Evolutionary conservation across 176 grass and related monocot species (phyloP).

Genomic region (Rhynchospora tenuis): DNA sequence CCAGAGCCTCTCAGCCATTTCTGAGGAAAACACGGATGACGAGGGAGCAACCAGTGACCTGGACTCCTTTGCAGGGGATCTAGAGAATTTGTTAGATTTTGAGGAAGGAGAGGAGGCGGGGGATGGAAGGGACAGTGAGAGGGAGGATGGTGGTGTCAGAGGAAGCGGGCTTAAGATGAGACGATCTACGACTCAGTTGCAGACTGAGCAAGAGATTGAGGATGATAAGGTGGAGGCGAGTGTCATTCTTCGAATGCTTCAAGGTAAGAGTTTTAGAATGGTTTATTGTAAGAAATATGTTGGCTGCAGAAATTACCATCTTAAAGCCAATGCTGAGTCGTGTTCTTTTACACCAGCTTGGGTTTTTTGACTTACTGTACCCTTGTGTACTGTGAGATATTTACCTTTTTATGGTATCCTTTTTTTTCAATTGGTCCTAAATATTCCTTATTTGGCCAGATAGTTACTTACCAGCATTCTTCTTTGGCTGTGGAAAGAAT

Average conservation of each 20-base stretch:
- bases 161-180: constrained; percentile 88
- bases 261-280: constrained; percentile 48
- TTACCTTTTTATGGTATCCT: neutral
- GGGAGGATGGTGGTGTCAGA: constrained; percentile 44
- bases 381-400: neutral
- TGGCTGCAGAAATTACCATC: neutral
- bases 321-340: neutral
- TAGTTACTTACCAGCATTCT: neutral
- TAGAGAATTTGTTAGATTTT: constrained; percentile 90
- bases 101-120: constrained; percentile 89
- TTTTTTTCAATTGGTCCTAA: neutral
- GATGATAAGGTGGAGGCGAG: constrained; percentile 78
- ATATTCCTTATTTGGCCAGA: neutral
- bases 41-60: constrained; percentile 80
- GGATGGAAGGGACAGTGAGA: constrained; percentile 48
- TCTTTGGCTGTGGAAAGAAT: neutral
- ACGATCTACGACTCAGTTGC: constrained; percentile 49
- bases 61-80: constrained; percentile 95
- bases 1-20: constrained; percentile 70
- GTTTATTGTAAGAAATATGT: constrained; percentile 1
- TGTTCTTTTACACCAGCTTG: neutral
- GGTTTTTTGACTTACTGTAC: neutral
- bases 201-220: constrained; percentile 79
- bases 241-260: constrained; percentile 68
- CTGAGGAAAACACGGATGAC: constrained; percentile 74